Evolutionary conservation across 2,329 filamentous ascomycete genomes (phyloP).

Genomic region (Aspergillus caelatus): DNA sequence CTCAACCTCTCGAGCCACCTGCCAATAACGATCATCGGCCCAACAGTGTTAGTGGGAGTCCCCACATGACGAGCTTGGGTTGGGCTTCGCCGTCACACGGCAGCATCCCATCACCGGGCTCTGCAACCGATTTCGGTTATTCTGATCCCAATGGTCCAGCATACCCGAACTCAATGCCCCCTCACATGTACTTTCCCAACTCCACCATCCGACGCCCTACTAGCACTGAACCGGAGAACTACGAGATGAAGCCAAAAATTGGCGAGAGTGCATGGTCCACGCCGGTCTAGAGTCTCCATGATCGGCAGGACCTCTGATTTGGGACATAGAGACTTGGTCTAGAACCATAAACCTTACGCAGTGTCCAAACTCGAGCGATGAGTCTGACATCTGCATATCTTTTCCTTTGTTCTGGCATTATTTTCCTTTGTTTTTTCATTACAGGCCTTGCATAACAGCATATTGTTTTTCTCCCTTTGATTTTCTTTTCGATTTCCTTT

Average conservation of each 20-base stretch:
- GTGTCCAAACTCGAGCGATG: constrained; percentile 1
- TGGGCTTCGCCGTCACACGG: constrained; percentile 86
- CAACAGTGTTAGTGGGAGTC: constrained; percentile 77
- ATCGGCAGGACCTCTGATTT: constrained; percentile 21
- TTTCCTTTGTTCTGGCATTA: constrained; percentile 6
- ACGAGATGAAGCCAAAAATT: constrained; percentile 60
- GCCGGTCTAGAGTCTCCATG: constrained; percentile 28
- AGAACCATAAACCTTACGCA: constrained; percentile 1
- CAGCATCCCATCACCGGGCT: constrained; percentile 70
- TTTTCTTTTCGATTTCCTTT: constrained; percentile 12
- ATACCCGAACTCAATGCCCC: constrained; percentile 46
- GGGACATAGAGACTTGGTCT: constrained; percentile 5
- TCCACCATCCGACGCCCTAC: constrained; percentile 71
- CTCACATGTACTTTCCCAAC: constrained; percentile 73
- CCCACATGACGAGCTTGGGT: constrained; percentile 77
- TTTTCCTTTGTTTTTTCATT: constrained; percentile 27
- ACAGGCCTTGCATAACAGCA: constrained; percentile 17
- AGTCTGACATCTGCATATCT: background rate
- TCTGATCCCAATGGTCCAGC: constrained; percentile 68
- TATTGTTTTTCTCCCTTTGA: constrained; percentile 14
- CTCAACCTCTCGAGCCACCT: constrained; percentile 80
- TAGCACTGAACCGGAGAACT: constrained; percentile 72
- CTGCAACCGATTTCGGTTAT: constrained; percentile 76
- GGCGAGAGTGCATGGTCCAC: constrained; percentile 42
- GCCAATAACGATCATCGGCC: constrained; percentile 74